These are phyloP conservation scores for Olyra latifolia DNA, from an alignment of 176 grass and related monocot genomes.

Conservation along the genomic window DNA sequence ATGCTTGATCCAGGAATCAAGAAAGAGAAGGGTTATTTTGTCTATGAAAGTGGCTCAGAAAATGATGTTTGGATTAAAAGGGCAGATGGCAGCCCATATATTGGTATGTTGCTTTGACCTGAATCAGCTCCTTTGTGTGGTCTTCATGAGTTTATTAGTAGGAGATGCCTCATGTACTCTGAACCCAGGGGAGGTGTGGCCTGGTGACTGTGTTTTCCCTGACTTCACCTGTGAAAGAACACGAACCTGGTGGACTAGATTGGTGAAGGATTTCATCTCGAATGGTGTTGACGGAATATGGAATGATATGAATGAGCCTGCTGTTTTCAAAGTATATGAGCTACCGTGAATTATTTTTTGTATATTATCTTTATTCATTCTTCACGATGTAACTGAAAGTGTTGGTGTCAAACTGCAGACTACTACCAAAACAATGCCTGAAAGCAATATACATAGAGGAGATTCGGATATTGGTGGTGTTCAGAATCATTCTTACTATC, in stretches of 20 bases:
- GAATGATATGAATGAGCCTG: constrained; percentile 99
- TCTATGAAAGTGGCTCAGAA: constrained; percentile 75
- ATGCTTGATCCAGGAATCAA: constrained; percentile 99
- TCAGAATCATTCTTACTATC: constrained; percentile 88
- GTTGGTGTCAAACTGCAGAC: constrained; percentile 49
- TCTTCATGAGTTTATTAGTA: not conserved
- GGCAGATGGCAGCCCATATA: constrained; percentile 56
- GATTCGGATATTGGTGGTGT: constrained; percentile 73
- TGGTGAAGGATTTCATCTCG: constrained; percentile 78
- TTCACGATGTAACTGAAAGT: constrained; percentile 13
- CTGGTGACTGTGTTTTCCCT: constrained; percentile 95
- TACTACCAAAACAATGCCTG: constrained; percentile 94
- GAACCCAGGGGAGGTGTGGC: constrained; percentile 83
- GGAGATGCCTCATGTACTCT: constrained; percentile 19
- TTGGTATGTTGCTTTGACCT: constrained; percentile 58
- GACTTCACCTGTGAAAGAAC: constrained; percentile 82
- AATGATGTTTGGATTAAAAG: constrained; percentile 81
- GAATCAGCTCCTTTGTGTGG: not conserved
- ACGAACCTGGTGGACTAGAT: constrained; percentile 80
- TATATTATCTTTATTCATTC: constrained; percentile 11
- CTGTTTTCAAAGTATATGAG: constrained; percentile 72
- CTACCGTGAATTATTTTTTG: constrained; percentile 15
- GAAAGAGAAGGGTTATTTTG: constrained; percentile 79
- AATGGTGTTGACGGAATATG: constrained; percentile 96
- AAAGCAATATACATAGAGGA: constrained; percentile 85